Percentiles rank a stretch among this genome's conserved stretches.
Conservation (phyloP, 1,139 yeast species). For the Lodderomyces theae region DNA sequence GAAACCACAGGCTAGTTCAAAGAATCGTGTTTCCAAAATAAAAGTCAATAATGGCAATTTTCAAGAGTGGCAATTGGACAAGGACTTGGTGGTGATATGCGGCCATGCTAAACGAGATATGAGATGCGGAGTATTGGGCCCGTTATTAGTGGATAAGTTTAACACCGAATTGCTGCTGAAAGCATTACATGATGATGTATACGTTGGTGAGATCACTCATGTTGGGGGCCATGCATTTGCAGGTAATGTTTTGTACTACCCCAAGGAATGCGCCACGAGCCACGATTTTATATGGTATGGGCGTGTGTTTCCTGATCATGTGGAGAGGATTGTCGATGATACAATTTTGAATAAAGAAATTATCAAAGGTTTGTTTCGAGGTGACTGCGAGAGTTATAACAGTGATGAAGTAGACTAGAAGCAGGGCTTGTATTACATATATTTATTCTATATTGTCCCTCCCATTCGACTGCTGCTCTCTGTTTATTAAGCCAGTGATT, state of each 20-base stretch:
- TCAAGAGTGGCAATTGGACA: constrained; percentile 19
- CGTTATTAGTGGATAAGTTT: constrained; percentile 53
- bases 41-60: constrained; percentile 13
- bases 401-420: background rate
- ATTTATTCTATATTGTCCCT: background rate
- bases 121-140: constrained; percentile 67
- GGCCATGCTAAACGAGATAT: constrained; percentile 64
- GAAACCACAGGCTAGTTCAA: background rate
- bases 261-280: constrained; percentile 24
- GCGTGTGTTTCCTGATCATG: constrained; percentile 58
- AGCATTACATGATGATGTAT: constrained; percentile 21
- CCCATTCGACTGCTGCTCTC: background rate
- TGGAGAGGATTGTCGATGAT: constrained; percentile 61
- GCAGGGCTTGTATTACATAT: too few species aligned
- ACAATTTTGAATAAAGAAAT: constrained; percentile 48
- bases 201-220: constrained; percentile 63
- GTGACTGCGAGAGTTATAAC: constrained; percentile 20
- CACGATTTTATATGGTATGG: constrained; percentile 68
- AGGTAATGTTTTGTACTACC: constrained; percentile 64
- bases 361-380: constrained; percentile 56
- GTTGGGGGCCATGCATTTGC: constrained; percentile 81
- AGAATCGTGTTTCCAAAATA: background rate
- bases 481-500: constrained; percentile 4
- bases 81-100: constrained; percentile 51
- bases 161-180: constrained; percentile 34